phyloP scores from a whole-genome alignment of 192 early-diverging fungal genomes.

The Backusella morwellensis region DNA sequence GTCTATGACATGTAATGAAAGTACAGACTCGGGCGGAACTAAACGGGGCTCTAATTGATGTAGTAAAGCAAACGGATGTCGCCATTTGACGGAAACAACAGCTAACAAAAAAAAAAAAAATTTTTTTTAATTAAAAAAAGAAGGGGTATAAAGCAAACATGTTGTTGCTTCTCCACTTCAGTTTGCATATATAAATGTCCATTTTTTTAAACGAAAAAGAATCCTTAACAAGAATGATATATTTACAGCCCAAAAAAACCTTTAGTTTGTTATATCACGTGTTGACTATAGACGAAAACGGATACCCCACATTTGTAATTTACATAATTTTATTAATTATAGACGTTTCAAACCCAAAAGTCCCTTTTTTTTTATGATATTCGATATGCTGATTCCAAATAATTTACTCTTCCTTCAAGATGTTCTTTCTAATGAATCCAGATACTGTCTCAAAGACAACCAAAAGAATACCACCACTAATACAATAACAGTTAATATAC shows the following conservation, averaged over 20 bases:
- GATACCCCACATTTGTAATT: not conserved
- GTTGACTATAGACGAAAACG: not conserved
- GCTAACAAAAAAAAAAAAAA: not conserved
- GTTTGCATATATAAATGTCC: not conserved
- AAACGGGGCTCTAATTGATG: too few species aligned
- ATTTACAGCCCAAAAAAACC: not conserved
- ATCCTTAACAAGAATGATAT: not conserved
- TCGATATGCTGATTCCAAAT: not conserved
- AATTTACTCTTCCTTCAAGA: conserved; percentile 36
- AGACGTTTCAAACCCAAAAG: not conserved
- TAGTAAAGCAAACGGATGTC: not conserved
- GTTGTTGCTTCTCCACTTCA: not conserved
- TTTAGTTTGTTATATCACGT: not conserved
- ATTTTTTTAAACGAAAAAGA: not conserved
- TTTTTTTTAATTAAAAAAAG: too few species aligned
- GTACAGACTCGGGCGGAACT: too few species aligned
- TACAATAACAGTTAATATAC: not conserved
- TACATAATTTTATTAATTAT: not conserved
- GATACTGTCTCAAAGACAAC: conserved; percentile 91
- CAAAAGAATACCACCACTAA: conserved; percentile 71
- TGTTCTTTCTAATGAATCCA: conserved; percentile 77
- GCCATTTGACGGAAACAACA: not conserved
- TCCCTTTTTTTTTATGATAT: not conserved
- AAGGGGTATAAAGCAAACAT: too few species aligned
- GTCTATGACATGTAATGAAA: too few species aligned